Conservation (phyloP, 495 filamentous ascomycete species). For the Penicillium flavigenum region DNA sequence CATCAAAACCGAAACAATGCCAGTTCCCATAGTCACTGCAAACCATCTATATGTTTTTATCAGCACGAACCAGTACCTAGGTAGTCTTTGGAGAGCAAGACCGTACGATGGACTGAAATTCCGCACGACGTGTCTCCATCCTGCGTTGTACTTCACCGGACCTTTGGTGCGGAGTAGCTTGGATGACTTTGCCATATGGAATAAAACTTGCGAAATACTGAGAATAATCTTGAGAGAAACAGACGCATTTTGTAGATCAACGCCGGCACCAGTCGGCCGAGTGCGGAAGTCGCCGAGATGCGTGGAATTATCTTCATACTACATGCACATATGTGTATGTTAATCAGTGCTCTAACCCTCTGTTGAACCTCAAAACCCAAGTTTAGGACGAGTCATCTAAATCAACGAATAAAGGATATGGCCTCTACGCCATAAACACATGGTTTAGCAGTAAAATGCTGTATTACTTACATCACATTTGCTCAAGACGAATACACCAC, state of each 20-base stretch:
- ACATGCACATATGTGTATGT: not conserved
- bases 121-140: slow-evolving; percentile 46
- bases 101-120: slow-evolving; percentile 51
- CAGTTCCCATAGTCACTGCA: slow-evolving; percentile 51
- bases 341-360: not conserved
- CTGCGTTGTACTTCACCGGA: slow-evolving; percentile 27
- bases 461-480: no score
- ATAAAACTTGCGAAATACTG: not conserved
- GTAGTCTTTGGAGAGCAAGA: not conserved
- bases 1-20: slow-evolving; percentile 48
- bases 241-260: not conserved
- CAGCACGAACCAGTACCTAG: not conserved
- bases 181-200: not conserved
- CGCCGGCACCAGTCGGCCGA: not conserved
- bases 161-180: not conserved
- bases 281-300: not conserved
- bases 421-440: no score
- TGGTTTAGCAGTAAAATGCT: no score
- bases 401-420: no score
- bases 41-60: slow-evolving; percentile 38
- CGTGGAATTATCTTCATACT: not conserved
- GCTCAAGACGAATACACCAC: no score
- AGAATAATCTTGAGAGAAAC: not conserved
- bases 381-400: not conserved
- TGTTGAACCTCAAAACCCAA: no score